These are phyloP conservation scores for Plasmodium sp. DNA, from an alignment of 169 alveolate species.

Conservation along the genomic window DNA sequence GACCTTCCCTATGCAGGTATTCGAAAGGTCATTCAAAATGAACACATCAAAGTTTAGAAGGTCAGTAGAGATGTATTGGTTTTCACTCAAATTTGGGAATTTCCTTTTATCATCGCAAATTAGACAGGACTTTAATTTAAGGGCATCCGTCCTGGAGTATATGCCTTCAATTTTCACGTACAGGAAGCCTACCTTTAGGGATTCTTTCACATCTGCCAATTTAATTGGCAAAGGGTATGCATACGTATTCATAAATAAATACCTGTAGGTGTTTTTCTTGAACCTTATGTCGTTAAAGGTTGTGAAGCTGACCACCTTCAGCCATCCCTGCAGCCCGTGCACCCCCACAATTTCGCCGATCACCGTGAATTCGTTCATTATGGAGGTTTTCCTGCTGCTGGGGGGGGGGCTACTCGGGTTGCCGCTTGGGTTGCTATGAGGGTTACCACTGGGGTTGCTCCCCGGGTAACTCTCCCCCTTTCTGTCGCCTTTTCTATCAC, in stretches of 20 bases:
- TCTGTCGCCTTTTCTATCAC: neutral
- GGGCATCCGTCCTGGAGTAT: slow-evolving; percentile 58
- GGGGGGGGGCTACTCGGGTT: too few species aligned
- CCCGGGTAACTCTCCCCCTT: neutral
- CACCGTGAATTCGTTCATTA: slow-evolving; percentile 53
- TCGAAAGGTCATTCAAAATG: slow-evolving; percentile 50
- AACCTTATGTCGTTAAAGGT: slow-evolving; percentile 69
- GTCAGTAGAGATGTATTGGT: slow-evolving; percentile 71
- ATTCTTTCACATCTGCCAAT: slow-evolving; percentile 48
- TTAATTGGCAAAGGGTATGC: slow-evolving; percentile 68
- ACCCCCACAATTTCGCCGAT: slow-evolving; percentile 74
- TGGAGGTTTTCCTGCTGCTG: neutral
- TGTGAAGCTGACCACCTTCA: slow-evolving; percentile 58
- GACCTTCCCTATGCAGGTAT: slow-evolving; percentile 61
- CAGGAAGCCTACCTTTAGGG: slow-evolving; percentile 47
- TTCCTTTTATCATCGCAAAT: slow-evolving; percentile 70
- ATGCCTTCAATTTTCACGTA: slow-evolving; percentile 53
- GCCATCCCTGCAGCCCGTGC: slow-evolving; percentile 34
- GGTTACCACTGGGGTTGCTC: neutral
- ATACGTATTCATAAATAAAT: slow-evolving; percentile 56
- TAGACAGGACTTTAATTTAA: slow-evolving; percentile 56
- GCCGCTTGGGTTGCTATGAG: too few species aligned
- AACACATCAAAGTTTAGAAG: slow-evolving; percentile 39
- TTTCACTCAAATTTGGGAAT: slow-evolving; percentile 40
- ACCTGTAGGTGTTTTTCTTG: slow-evolving; percentile 29